A percentile compares a stretch with the other conserved stretches of the same genome.
These are phyloP conservation scores for Penicillium robsamsonii DNA, from an alignment of 495 filamentous ascomycete genomes.

Conservation along the genomic window DNA sequence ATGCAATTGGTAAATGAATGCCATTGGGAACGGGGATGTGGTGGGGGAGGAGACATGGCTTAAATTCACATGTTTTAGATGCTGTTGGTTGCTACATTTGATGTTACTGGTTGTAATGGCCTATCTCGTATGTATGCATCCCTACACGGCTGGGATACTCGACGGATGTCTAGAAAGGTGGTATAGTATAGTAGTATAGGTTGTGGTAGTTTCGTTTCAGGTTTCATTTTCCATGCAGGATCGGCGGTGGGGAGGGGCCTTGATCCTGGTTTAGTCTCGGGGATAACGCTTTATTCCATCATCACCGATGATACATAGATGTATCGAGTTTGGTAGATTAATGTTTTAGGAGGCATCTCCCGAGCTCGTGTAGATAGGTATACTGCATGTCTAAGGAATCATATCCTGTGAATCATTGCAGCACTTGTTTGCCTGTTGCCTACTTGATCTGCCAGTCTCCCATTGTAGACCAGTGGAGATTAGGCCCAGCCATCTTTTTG, in stretches of 20 bases:
- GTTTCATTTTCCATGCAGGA: background rate
- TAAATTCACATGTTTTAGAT: background rate
- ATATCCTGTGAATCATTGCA: background rate
- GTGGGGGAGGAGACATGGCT: background rate
- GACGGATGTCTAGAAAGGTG: background rate
- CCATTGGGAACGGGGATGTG: background rate
- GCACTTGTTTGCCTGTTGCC: background rate
- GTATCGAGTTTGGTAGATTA: background rate
- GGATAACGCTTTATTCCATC: background rate
- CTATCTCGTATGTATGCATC: background rate
- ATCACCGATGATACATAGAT: background rate
- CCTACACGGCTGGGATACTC: background rate
- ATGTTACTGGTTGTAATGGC: background rate
- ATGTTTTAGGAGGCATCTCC: background rate
- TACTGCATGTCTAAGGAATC: background rate
- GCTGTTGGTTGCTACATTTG: constrained; percentile 2
- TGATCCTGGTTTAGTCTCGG: background rate
- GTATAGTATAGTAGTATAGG: background rate
- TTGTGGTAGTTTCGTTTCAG: background rate
- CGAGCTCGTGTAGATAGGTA: background rate
- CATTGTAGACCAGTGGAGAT: background rate
- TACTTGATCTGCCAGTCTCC: background rate
- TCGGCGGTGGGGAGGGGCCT: background rate
- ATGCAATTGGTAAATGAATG: background rate
- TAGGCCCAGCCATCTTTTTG: no score